phyloP scores from a whole-genome alignment of 1,139 yeast genomes.

The Yamadazyma taylorii region DNA sequence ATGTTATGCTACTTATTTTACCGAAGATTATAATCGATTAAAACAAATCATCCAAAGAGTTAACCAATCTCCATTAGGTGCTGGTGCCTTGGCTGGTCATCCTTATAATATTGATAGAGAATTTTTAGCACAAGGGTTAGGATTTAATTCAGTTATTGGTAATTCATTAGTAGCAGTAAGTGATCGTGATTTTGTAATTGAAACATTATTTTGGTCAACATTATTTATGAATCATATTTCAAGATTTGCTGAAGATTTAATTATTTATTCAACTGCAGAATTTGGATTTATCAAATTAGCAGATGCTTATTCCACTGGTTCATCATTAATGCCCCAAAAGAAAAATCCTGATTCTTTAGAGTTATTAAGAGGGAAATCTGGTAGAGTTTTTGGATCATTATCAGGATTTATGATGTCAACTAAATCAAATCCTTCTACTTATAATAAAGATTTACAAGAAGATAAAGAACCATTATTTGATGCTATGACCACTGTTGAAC shows the following conservation, averaged over 20 bases:
- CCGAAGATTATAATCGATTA: conserved; percentile 85
- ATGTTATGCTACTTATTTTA: conserved; percentile 90
- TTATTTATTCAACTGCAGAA: conserved; percentile 95
- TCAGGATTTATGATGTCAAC: conserved; percentile 95
- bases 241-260: conserved; percentile 89
- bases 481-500: conserved; percentile 85
- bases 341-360: conserved; percentile 97
- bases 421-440: conserved; percentile 95
- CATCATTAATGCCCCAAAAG: conserved; percentile 98
- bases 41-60: conserved; percentile 78
- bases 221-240: conserved; percentile 94
- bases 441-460: conserved; percentile 98
- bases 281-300: conserved; percentile 91
- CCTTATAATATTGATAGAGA: conserved; percentile 98
- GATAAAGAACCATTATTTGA: conserved; percentile 98
- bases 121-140: conserved; percentile 73
- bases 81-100: conserved; percentile 98
- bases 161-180: conserved; percentile 94
- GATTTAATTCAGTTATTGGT: conserved; percentile 84
- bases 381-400: conserved; percentile 92
- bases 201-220: conserved; percentile 96
- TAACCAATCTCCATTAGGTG: conserved; percentile 88
- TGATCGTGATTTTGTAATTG: conserved; percentile 96
- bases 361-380: conserved; percentile 92
- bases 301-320: conserved; percentile 98